phyloP scores from a whole-genome alignment of 2,329 filamentous ascomycete genomes.

The Tolypocladium amazonense region DNA sequence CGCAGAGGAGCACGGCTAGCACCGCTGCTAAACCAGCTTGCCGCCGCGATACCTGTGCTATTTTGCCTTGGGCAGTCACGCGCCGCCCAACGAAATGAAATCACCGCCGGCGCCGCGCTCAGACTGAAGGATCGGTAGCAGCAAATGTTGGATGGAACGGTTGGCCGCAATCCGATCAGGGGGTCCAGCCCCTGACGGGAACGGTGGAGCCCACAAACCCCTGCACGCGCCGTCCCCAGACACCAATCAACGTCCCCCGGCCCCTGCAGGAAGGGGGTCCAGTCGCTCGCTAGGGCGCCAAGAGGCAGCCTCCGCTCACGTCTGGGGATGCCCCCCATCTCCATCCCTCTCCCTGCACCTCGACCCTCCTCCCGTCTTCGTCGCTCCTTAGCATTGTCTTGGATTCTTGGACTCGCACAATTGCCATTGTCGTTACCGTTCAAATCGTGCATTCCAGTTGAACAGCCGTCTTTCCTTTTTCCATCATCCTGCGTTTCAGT shows the following conservation, averaged over 20 bases:
- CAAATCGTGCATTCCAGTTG: neutral
- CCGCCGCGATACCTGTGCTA: no score
- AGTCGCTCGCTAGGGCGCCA: neutral
- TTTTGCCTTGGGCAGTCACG: neutral
- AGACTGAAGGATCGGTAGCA: neutral
- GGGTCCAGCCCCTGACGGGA: constrained; percentile 3
- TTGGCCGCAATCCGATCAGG: constrained; percentile 1
- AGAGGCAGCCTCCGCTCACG: neutral
- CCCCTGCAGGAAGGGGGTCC: neutral
- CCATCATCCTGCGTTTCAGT: no score
- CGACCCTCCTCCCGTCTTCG: no score
- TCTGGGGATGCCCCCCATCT: neutral
- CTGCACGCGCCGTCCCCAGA: neutral
- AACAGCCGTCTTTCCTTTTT: neutral
- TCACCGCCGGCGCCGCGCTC: neutral
- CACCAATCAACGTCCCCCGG: neutral
- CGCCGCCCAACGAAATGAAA: neutral
- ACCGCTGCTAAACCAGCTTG: no score
- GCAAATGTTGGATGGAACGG: neutral
- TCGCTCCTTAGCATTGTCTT: neutral
- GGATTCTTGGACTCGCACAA: neutral
- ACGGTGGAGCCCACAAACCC: neutral
- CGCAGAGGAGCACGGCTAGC: neutral
- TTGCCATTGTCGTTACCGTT: neutral
- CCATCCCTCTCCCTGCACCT: neutral